phyloP scores from a whole-genome alignment of 441 rosid genomes.

The Populus hybrid region DNA sequence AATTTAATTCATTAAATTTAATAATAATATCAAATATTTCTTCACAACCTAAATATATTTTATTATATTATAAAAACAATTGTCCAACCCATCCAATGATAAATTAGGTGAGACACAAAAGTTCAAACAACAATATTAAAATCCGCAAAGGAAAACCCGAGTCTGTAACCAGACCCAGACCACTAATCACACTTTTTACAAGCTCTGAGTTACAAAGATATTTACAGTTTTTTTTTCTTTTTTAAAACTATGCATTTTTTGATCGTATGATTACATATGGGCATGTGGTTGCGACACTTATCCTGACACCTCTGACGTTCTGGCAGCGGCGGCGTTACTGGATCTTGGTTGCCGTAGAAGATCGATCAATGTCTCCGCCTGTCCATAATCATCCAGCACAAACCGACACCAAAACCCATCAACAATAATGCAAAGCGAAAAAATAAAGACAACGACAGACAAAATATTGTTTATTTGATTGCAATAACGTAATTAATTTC shows the following conservation, averaged over 20 bases:
- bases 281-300: slow-evolving; percentile 32
- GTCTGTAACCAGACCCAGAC: slow-evolving; percentile 8
- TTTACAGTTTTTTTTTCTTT: slow-evolving; percentile 28
- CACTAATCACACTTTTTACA: slow-evolving; percentile 13
- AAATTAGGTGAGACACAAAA: background rate
- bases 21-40: background rate
- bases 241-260: background rate
- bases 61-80: too few relatives aligned
- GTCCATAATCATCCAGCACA: slow-evolving; percentile 33
- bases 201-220: slow-evolving; percentile 22
- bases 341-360: slow-evolving; percentile 91
- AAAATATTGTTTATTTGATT: too few relatives aligned
- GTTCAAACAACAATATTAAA: background rate
- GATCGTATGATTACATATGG: slow-evolving; percentile 22
- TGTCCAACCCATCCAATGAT: too few relatives aligned
- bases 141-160: background rate
- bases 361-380: slow-evolving; percentile 74
- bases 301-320: slow-evolving; percentile 41
- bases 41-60: background rate
- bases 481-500: background rate
- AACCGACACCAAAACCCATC: slow-evolving; percentile 22
- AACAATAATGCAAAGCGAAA: background rate
- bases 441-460: background rate
- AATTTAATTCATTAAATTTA: too few relatives aligned
- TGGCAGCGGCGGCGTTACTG: slow-evolving; percentile 51